Base-by-base conservation (phyloP, 371 early-diverging fungal species). In the Mucor saturninus region DNA sequence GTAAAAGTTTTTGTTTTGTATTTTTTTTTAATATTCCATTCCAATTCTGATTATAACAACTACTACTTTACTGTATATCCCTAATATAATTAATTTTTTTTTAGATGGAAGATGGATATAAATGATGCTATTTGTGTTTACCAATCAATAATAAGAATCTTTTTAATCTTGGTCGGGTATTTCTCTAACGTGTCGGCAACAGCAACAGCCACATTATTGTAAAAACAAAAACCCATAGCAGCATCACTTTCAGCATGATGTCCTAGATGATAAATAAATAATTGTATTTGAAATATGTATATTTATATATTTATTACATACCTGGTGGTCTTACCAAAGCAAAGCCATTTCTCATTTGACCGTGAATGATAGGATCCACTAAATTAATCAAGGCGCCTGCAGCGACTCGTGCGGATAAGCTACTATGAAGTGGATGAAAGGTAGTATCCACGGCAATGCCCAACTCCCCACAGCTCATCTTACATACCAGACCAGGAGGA, bases 141-240 rank as follows among this genome's bases (percentile, higher is more conserved):
- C 82, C 82, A 89, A 55, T 89, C 89, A 56, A 89, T 75, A 35
- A 89, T 79, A 35, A 87, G 62, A 26, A 87, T 79, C 61, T 82
- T 84, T 61, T 80, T 75, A 11, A 86, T 74, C 10, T 69, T 77
- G 26, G 73, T 56, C 0, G 85, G 74, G 60, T 85, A 77, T 58
- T 75, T 80, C 28, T 77, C 74, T 29, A 86, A 40, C 1, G 83
- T 79, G 21, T 78, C 64, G 11, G 81, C 73, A 10, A 83, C 88
- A 8, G 89, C 86, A 35, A 89, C 83, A 13, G 87, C 89, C 6
- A 87, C 87, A 64, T 88, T 89, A 65, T 89, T 89, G 67, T 83
- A 88, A 54, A 86, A 83, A 50, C 89, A 89, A 65, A 83, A 89
- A 5, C 89, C 89, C 89, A 86, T 89, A 11, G 85, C 87, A 35